Evolutionary conservation across 345 rosid species (phyloP), one percentile per base, ranked within the genome.

Genomic region (Salix dunnii): DNA sequence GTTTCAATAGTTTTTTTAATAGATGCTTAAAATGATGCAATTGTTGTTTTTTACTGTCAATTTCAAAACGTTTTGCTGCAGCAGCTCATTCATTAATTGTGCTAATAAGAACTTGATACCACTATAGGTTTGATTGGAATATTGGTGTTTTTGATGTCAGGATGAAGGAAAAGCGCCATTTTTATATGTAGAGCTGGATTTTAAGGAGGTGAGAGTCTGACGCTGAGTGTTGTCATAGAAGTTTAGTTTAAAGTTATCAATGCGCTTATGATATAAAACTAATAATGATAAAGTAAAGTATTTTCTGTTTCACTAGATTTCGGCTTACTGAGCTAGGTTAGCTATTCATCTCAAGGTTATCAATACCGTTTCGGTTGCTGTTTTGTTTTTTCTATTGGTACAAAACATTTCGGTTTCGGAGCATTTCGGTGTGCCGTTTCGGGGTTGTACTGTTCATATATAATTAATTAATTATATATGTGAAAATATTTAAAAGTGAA

Each of bases 161-260:
- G 97, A 91, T 76, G 97, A 96, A 80, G 97, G 91, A 36, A 90
- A 82, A 81, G 90, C 91, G 18, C 97, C 98, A 12, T 67, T 81
- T 83, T 78, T 96, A 74, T 93, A 91, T 23, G 99, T 96, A 79
- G 99, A 96, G 86, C 85, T 96, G 82, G 99, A 93, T 87, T 96
- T 92, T 80, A 90, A 88, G 83, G 97, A 96, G 99, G 99, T 96
- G 72, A 40, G 62, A 48, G 36, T 82, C 78, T 77, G 36, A 72
- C 74, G 23, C 76, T 71, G 38, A 64, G 51, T 63, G 46, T 5
- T 35, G 9, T 62, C 71, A 35, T 49, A 68, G 67, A 36, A 16
- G 28, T 71, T 60, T 63, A 64, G 17, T 28, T 55, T 58, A 49
- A 27, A 27, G 42, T 46, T 46, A 46, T 46, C 49, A 46, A 46